Base-by-base conservation (phyloP, 805 yeast species). In the Brettanomyces bruxellensis region DNA sequence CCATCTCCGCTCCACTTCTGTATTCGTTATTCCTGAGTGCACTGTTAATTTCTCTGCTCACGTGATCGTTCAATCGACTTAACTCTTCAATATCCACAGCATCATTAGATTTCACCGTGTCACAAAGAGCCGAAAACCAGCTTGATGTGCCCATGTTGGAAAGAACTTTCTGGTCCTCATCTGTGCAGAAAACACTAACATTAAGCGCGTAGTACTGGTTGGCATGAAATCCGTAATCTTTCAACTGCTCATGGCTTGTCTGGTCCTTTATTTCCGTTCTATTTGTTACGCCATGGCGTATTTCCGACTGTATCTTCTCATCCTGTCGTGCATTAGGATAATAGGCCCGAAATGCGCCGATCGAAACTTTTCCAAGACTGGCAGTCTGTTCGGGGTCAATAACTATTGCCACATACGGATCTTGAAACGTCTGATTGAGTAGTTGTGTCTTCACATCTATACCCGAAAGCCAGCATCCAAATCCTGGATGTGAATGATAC, bases 401-500 rank as follows among this genome's bases (percentile, higher is more conserved):
- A 6, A 89, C 96, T 30, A 89, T 69, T 0, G 96, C 96, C 48
- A 89, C 69, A 58, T 86, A 89, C 1, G 97, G 97, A 56, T 89
- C 97, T 61, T 89, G 96, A 59, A 81, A 88, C 47, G 76, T 79
- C 64, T 89, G 97, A 56, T 90, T 88, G 59, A 88, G 72, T 23
- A 71, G 64, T 60, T 91, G 98, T 0, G 98, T 91, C 40, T 86
- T 81, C 34, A 93, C 95, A 64, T 91, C 98, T 37, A 91, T 88
- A 4, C 93, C 95, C 46, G 93, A 82, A 40, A 91, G 65, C 96
- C 97, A 91, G 62, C 97, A 90, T 14, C 96, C 97, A 62, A 89
- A 91, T 0, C 96, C 96, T 0, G 99, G 99, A 63, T 91, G 99
- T 4, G 91, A 88, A 64, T 73, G 98, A 65, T 93, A 91, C 99